These are phyloP conservation scores for Aureobasidium sp. DNA, from an alignment of 2,329 filamentous ascomycete species.

Conservation along the genomic window DNA sequence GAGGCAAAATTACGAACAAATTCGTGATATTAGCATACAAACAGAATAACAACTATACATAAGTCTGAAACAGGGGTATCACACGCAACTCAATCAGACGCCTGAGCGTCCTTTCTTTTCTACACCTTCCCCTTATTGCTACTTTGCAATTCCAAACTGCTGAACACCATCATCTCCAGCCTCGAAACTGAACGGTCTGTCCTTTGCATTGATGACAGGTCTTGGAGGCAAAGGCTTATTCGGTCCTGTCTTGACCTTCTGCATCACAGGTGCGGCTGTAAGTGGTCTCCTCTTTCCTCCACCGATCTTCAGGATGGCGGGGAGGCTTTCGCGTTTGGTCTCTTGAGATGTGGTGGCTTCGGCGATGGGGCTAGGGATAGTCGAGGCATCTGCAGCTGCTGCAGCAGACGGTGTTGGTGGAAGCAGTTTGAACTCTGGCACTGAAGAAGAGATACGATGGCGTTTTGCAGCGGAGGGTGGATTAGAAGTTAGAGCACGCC, in stretches of 20 bases:
- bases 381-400: neutral
- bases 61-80: neutral
- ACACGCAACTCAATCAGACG: neutral
- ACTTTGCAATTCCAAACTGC: neutral
- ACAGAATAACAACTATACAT: neutral
- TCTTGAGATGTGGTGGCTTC: neutral
- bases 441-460: neutral
- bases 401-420: neutral
- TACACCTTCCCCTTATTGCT: neutral
- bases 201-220: neutral
- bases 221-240: constrained; percentile 3
- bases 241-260: neutral
- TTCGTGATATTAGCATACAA: neutral
- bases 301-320: neutral
- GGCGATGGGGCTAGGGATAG: neutral
- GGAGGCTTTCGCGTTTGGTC: neutral
- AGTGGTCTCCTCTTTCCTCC: neutral
- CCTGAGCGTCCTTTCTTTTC: neutral
- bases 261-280: neutral
- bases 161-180: neutral
- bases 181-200: constrained; percentile 2
- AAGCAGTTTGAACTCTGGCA: neutral
- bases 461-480: neutral
- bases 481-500: neutral
- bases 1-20: neutral